Percentiles rank a stretch among this genome's conserved stretches.
phyloP scores from a whole-genome alignment of 2,329 filamentous ascomycete species.

The Ceratocystis diversiconidia region DNA sequence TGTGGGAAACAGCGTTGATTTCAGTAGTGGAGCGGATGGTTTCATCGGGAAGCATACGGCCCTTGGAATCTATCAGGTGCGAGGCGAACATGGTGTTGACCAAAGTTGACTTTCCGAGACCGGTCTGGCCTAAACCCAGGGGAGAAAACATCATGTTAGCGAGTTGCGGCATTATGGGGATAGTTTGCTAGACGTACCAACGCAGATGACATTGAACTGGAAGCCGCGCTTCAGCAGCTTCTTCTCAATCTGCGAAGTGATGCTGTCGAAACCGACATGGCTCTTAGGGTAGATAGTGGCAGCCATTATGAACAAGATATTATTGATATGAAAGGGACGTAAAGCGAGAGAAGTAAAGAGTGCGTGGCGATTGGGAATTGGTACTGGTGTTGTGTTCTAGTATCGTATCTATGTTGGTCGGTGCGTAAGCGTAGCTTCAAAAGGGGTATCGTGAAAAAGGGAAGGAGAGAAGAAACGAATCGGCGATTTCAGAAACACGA shows the following conservation, averaged over 20 bases:
- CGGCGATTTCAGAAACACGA: slow-evolving; percentile 9
- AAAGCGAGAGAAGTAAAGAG: slow-evolving; percentile 2
- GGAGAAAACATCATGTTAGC: slow-evolving; percentile 8
- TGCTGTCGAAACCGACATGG: slow-evolving; percentile 99
- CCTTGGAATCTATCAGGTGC: slow-evolving; percentile 98
- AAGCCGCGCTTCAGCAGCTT: slow-evolving; percentile 99
- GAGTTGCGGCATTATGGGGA: neutral
- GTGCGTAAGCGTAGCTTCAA: slow-evolving; percentile 14
- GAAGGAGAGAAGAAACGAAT: slow-evolving; percentile 12
- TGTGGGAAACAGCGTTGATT: slow-evolving; percentile 94
- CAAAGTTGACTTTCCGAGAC: slow-evolving; percentile 94
- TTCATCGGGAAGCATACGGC: slow-evolving; percentile 82
- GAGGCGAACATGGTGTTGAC: slow-evolving; percentile 99
- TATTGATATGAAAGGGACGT: slow-evolving; percentile 23
- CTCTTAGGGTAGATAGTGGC: slow-evolving; percentile 73
- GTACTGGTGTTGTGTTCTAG: slow-evolving; percentile 21
- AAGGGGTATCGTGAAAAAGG: slow-evolving; percentile 18
- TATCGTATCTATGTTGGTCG: slow-evolving; percentile 21
- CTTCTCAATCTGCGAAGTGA: slow-evolving; percentile 97
- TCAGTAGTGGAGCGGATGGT: slow-evolving; percentile 89
- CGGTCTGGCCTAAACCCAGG: slow-evolving; percentile 65
- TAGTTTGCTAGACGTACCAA: slow-evolving; percentile 53
- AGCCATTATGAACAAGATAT: slow-evolving; percentile 32
- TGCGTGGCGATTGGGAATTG: neutral
- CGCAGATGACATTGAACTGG: slow-evolving; percentile 99